Base-by-base conservation (phyloP, 2,329 filamentous ascomycete genomes). In the Ambrosiella beaveri region DNA sequence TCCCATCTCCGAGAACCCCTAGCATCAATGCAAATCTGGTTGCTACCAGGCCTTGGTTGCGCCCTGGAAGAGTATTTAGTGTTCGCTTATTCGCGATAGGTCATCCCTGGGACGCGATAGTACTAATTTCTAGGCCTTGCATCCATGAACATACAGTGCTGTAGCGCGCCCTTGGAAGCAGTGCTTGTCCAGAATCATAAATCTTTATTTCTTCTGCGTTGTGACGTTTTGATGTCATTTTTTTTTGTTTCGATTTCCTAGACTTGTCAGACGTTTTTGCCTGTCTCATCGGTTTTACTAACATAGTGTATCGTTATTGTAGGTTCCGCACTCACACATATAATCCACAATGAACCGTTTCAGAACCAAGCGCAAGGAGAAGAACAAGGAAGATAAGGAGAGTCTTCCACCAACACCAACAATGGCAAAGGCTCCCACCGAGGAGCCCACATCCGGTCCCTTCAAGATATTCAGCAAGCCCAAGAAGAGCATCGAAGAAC, bases 321-420 rank as follows among this genome's bases (percentile, higher is more conserved):
- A 13, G 19, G 11, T 13, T 47, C 19, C 44, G 17, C 7, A 13
- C 19, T 47, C 44, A 44, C 13, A 35, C 47, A 6, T 9, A 1
- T 17, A 15, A 15, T 2, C 44, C 64, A 69, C 58, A 9, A 90
- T 90, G 86, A 89, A 91, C 71, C 81, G 86, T 58, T 88, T 90
- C 66, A 76, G 86, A 64, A 82, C 75, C 54, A 84, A 84, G 71
- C 88, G 83, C 74, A 85, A 81, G 76, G 77, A 68, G 58, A 80
- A 79, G 71, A 77, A 69, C 57, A 80, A 79, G 71, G 82, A 84
- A 53, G 77, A 79, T 7, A 39, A 6, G 13, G 27, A 7, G 15
- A 38, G 35, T 12, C 35, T 53, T 13, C 51, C 51, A 5, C 51
- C 51, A 36, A 57, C 58, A 19, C 64, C 68, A 45, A 65, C 68